Evolutionary conservation across 2,329 filamentous ascomycete species (phyloP).

Genomic region (Colletotrichum eremochloae): DNA sequence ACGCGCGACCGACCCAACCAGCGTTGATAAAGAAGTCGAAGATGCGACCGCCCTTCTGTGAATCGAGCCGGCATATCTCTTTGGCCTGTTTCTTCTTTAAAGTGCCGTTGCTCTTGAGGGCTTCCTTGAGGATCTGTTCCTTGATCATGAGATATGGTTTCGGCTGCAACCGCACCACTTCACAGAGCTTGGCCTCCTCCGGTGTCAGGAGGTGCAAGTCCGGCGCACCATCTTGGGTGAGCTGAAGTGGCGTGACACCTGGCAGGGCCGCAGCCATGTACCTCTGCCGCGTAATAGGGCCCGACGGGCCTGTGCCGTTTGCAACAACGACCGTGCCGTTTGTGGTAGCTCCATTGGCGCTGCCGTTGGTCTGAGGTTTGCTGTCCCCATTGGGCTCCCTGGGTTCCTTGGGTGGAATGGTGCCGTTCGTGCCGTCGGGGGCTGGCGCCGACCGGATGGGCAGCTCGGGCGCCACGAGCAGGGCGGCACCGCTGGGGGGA

Average conservation of each 20-base stretch:
- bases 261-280: slow-evolving; percentile 69
- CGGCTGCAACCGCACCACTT: slow-evolving; percentile 84
- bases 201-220: slow-evolving; percentile 88
- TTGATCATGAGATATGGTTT: slow-evolving; percentile 98
- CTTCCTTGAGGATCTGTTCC: slow-evolving; percentile 90
- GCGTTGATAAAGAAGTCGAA: slow-evolving; percentile 96
- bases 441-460: slow-evolving; percentile 67
- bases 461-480: slow-evolving; percentile 84
- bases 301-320: slow-evolving; percentile 52
- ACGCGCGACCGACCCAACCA: slow-evolving; percentile 92
- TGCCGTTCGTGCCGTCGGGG: slow-evolving; percentile 47
- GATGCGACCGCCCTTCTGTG: slow-evolving; percentile 85
- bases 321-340: slow-evolving; percentile 54
- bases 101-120: slow-evolving; percentile 86
- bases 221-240: slow-evolving; percentile 81
- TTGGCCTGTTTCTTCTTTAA: slow-evolving; percentile 95
- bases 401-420: slow-evolving; percentile 47
- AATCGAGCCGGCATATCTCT: slow-evolving; percentile 86
- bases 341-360: slow-evolving; percentile 61
- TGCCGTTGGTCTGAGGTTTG: slow-evolving; percentile 68
- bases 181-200: slow-evolving; percentile 89
- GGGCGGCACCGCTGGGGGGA: slow-evolving; percentile 79
- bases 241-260: slow-evolving; percentile 72
- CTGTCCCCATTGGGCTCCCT: slow-evolving; percentile 64
- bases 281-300: slow-evolving; percentile 61